phyloP scores from a whole-genome alignment of 352 stramenopile species.

The Phytophthora parvispora region DNA sequence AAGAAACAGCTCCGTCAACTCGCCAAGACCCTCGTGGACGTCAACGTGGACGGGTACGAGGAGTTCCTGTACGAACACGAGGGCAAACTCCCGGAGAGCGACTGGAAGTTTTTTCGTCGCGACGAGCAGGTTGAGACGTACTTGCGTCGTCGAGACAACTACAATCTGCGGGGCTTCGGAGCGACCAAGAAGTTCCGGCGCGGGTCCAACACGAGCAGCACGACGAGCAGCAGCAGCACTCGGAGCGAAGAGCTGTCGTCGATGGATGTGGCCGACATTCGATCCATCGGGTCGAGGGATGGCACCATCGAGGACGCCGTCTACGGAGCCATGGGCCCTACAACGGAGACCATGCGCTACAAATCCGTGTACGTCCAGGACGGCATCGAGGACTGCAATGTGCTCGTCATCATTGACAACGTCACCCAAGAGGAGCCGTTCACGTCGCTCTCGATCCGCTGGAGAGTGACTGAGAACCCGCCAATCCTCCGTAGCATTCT shows the following conservation, averaged over 20 bases:
- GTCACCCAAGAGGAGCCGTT: constrained; percentile 28
- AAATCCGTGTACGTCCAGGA: constrained; percentile 41
- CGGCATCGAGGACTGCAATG: constrained; percentile 34
- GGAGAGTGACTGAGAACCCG: constrained; percentile 33
- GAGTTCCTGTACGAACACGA: constrained; percentile 30
- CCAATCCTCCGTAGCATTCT: constrained; percentile 34
- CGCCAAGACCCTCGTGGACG: constrained; percentile 29
- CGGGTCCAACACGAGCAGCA: constrained; percentile 18
- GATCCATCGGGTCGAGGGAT: constrained; percentile 34
- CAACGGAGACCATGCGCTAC: constrained; percentile 42
- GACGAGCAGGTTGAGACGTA: constrained; percentile 35
- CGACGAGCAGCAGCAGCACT: constrained; percentile 17
- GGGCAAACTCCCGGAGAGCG: constrained; percentile 23
- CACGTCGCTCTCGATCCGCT: constrained; percentile 27
- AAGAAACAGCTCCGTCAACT: constrained; percentile 33
- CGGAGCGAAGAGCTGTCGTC: constrained; percentile 26
- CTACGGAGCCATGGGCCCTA: constrained; percentile 37
- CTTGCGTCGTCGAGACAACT: constrained; percentile 28
- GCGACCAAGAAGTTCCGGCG: constrained; percentile 29
- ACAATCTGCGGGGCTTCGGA: constrained; percentile 29
- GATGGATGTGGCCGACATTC: constrained; percentile 27
- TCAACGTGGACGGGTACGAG: constrained; percentile 34
- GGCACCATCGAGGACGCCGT: constrained; percentile 40
- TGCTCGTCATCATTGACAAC: constrained; percentile 39
- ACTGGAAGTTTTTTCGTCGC: constrained; percentile 34